These are phyloP conservation scores for Debaryomyces coudertii DNA, from an alignment of 1,139 yeast species.

Conservation along the genomic window DNA sequence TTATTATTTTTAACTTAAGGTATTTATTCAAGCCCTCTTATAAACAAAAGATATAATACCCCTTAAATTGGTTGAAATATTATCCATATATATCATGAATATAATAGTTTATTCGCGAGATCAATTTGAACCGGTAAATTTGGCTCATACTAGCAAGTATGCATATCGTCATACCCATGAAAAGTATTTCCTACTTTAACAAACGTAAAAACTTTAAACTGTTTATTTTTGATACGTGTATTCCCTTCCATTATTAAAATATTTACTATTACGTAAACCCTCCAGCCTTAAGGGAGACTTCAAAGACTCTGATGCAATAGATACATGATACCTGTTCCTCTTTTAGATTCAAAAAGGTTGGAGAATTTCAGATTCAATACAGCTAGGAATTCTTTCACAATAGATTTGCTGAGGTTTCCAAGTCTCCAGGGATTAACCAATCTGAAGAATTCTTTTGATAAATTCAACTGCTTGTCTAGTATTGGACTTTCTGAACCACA, in stretches of 20 bases:
- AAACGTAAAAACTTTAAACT: constrained; percentile 26
- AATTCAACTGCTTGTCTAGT: constrained; percentile 13
- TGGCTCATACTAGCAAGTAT: constrained; percentile 23
- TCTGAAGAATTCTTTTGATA: constrained; percentile 9
- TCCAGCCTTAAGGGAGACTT: constrained; percentile 25
- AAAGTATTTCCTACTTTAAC: constrained; percentile 23
- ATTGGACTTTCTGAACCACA: constrained; percentile 23
- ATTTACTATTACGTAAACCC: constrained; percentile 12
- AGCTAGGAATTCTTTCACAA: constrained; percentile 16
- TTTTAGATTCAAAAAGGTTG: constrained; percentile 18
- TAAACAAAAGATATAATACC: neutral
- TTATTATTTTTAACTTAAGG: neutral
- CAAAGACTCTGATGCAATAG: constrained; percentile 19
- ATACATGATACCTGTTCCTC: constrained; percentile 8
- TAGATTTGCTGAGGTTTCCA: constrained; percentile 20
- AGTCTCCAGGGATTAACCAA: constrained; percentile 20
- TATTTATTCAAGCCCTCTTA: neutral
- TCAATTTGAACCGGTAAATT: constrained; percentile 23
- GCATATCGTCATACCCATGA: constrained; percentile 21
- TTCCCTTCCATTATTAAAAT: neutral
- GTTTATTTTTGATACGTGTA: constrained; percentile 18
- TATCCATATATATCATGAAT: constrained; percentile 29
- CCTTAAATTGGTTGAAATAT: constrained; percentile 17
- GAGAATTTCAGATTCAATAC: constrained; percentile 24
- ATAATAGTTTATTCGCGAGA: constrained; percentile 18